Evolutionary conservation across 1,284 basidiomycete genomes (phyloP).

Genomic region (Boletus hoseneyae): DNA sequence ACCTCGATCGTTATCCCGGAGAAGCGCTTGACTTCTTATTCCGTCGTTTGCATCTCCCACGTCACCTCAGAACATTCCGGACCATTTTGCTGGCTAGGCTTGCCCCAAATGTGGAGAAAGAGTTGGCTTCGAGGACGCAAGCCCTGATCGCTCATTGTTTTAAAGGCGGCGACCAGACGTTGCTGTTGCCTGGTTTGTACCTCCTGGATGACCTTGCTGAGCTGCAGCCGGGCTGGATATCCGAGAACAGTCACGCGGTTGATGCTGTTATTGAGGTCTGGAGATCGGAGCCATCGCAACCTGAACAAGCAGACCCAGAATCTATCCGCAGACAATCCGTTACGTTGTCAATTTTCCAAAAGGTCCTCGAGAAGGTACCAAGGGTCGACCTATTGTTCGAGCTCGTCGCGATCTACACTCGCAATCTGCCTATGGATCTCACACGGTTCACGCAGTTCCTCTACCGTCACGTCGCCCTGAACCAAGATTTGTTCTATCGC

Average conservation of each 20-base stretch:
- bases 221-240: slow-evolving; percentile 71
- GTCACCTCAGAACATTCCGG: slow-evolving; percentile 76
- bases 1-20: slow-evolving; percentile 85
- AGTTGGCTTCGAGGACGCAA: slow-evolving; percentile 66
- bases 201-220: slow-evolving; percentile 77
- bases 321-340: slow-evolving; percentile 63
- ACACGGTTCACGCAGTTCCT: slow-evolving; percentile 85
- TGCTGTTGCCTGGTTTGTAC: slow-evolving; percentile 67
- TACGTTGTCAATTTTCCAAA: slow-evolving; percentile 76
- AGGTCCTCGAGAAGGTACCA: slow-evolving; percentile 61
- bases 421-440: slow-evolving; percentile 80
- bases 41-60: slow-evolving; percentile 69
- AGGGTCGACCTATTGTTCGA: slow-evolving; percentile 91
- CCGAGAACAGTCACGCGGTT: slow-evolving; percentile 61
- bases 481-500: slow-evolving; percentile 62
- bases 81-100: slow-evolving; percentile 77
- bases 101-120: slow-evolving; percentile 73
- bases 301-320: slow-evolving; percentile 50
- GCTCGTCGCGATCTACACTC: slow-evolving; percentile 80
- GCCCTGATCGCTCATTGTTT: slow-evolving; percentile 61
- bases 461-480: slow-evolving; percentile 80
- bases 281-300: slow-evolving; percentile 53
- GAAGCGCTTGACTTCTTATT: slow-evolving; percentile 88
- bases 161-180: slow-evolving; percentile 49
- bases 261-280: slow-evolving; percentile 72